These are phyloP conservation scores for Mortierella sp. DNA, from an alignment of 371 early-diverging fungal species.

Conservation along the genomic window DNA sequence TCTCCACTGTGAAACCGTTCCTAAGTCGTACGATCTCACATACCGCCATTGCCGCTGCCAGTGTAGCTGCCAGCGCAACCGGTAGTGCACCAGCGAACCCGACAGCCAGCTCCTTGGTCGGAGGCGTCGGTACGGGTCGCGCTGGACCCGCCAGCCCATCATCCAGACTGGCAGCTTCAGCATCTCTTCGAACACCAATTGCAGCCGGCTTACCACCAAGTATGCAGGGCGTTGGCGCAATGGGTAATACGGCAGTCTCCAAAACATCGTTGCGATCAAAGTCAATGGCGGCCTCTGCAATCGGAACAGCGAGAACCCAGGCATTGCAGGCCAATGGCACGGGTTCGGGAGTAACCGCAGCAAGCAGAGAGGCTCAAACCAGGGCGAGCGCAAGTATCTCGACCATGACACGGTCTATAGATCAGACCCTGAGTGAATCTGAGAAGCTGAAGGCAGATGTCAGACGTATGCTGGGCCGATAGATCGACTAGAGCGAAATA, in stretches of 20 bases:
- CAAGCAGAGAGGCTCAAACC: constrained; percentile 34
- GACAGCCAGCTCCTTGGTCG: constrained; percentile 18
- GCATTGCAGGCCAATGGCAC: constrained; percentile 21
- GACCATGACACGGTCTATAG: constrained; percentile 22
- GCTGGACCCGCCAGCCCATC: constrained; percentile 20
- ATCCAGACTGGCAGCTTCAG: constrained; percentile 30
- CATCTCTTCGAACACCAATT: constrained; percentile 38
- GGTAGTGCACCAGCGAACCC: too few species aligned
- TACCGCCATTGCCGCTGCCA: constrained; percentile 5
- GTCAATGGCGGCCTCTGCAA: constrained; percentile 41
- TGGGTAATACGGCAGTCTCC: constrained; percentile 41
- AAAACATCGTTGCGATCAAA: constrained; percentile 36
- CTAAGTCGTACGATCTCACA: constrained; percentile 30
- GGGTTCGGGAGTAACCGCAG: constrained; percentile 16
- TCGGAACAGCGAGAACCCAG: constrained; percentile 37
- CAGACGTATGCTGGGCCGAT: constrained; percentile 43
- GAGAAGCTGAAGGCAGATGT: constrained; percentile 45
- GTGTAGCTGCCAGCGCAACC: too few species aligned
- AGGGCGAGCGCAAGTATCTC: constrained; percentile 45
- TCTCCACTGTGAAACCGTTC: constrained; percentile 44
- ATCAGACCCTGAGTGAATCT: constrained; percentile 45
- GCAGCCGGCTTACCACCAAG: constrained; percentile 45
- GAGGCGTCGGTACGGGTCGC: constrained; percentile 27
- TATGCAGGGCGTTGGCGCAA: constrained; percentile 23
- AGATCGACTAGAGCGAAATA: background rate